A percentile compares a stretch with the other conserved stretches of the same genome.
Evolutionary conservation across 768 basidiomycete genomes (phyloP).

Genomic region (Pisolithus orientalis): DNA sequence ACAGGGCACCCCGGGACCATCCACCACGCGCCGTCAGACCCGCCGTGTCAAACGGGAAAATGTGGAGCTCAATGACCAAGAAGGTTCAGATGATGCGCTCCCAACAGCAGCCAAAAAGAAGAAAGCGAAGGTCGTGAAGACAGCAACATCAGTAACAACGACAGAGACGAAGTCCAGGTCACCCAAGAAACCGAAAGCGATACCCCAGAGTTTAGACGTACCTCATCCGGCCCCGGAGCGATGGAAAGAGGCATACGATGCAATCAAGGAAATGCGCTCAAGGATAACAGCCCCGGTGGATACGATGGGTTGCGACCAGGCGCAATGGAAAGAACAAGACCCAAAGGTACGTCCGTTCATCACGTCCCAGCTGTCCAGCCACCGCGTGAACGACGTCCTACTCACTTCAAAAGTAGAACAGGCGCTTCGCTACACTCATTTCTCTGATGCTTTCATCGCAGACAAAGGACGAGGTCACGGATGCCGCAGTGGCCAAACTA

Average conservation of each 20-base stretch:
- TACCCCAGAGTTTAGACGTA: conserved; percentile 45
- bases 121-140: background rate
- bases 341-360: conserved; percentile 46
- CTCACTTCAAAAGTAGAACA: conserved; percentile 43
- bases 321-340: conserved; percentile 55
- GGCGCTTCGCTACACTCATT: conserved; percentile 78
- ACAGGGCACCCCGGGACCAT: conserved; percentile 13
- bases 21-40: conserved; percentile 12
- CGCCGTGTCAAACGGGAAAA: conserved; percentile 29
- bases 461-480: conserved; percentile 88
- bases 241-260: conserved; percentile 67
- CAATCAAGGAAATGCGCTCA: conserved; percentile 72
- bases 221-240: conserved; percentile 62
- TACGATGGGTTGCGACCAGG: conserved; percentile 81
- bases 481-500: conserved; percentile 71
- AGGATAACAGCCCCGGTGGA: conserved; percentile 81
- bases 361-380: background rate
- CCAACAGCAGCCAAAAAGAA: background rate
- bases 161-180: conserved; percentile 15
- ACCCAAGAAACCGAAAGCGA: conserved; percentile 49
- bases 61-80: background rate
- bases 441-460: conserved; percentile 95
- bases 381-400: background rate
- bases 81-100: background rate
- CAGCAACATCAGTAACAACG: background rate